Conservation (phyloP, 176 grass and related monocot genomes). For the Hordeum marinum region DNA sequence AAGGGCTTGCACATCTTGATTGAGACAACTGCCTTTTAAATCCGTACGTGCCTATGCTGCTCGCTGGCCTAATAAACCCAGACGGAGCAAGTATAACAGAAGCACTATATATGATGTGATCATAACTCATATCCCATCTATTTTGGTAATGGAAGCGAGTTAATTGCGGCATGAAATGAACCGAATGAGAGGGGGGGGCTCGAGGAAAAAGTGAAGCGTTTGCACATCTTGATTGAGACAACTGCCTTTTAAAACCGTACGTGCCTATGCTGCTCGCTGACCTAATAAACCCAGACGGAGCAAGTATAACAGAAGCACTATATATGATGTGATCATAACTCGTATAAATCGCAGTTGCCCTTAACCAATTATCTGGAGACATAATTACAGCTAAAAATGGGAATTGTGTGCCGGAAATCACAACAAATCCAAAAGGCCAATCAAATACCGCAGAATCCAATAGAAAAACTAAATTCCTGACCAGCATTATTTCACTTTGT, state of each 20-base stretch:
- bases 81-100: background rate
- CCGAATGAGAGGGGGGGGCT: no score
- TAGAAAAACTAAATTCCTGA: background rate
- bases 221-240: no score
- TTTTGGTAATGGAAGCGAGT: no score
- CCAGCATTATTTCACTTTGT: background rate
- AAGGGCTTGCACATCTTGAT: no score
- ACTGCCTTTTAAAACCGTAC: no score
- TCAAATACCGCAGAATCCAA: background rate
- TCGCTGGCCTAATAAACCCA: no score
- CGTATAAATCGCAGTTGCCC: background rate
- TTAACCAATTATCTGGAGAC: background rate
- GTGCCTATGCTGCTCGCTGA: no score
- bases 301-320: background rate
- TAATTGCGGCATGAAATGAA: no score
- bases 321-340: background rate
- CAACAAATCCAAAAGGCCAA: background rate
- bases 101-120: background rate
- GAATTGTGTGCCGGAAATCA: background rate
- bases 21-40: no score
- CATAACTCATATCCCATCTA: background rate
- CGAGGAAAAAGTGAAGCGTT: no score
- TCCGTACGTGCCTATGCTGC: no score
- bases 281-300: no score
- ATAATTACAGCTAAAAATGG: background rate